phyloP scores from a whole-genome alignment of 306 rosid species.

The Trichosanthes truncata region DNA sequence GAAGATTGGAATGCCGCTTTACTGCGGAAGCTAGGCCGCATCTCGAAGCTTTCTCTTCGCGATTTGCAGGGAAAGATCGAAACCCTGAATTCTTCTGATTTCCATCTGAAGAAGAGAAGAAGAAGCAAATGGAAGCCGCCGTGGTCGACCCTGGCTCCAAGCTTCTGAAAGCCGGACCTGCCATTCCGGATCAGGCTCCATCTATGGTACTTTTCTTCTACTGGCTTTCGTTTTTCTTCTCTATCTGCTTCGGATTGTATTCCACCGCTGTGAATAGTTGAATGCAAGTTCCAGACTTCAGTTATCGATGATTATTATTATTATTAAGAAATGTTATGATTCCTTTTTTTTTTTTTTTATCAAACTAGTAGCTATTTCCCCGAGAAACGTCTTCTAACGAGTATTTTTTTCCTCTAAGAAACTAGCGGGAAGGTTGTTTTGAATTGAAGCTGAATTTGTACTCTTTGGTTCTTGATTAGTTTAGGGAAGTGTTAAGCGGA shows the following conservation, averaged over 20 bases:
- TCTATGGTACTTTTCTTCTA: conserved; percentile 40
- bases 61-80: neutral
- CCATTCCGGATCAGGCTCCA: conserved; percentile 94
- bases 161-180: conserved; percentile 90
- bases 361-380: neutral
- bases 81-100: neutral
- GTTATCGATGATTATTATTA: neutral
- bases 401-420: neutral
- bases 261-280: neutral
- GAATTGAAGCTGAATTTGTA: neutral
- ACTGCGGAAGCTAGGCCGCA: neutral
- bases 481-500: neutral
- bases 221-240: neutral
- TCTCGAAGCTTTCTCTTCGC: neutral
- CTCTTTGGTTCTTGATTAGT: neutral
- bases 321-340: neutral
- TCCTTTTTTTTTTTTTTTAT: neutral
- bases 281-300: neutral
- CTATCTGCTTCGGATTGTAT: neutral
- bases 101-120: neutral
- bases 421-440: neutral
- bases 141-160: conserved; percentile 81
- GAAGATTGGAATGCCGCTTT: neutral
- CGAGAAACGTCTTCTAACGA: neutral
- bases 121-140: conserved; percentile 55